Evolutionary conservation across 129 eudicot species (phyloP).

Genomic region (Ambrosia artemisiifolia): DNA sequence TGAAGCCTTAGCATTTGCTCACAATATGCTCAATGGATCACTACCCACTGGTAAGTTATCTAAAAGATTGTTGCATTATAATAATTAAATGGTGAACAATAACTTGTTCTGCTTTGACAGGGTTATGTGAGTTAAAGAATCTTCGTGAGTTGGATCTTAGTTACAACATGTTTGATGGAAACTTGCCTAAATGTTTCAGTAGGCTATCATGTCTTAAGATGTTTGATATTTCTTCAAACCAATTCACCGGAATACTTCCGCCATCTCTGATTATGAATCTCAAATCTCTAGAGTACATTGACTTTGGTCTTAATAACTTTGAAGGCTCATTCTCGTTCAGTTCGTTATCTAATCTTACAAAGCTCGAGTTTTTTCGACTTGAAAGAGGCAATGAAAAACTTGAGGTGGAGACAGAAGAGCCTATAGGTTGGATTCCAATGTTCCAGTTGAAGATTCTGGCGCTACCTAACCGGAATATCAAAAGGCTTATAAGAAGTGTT

Average conservation of each 20-base stretch:
- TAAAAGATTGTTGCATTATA: not conserved
- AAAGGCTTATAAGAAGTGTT: not conserved
- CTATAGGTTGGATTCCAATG: conserved; percentile 19
- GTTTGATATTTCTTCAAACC: conserved; percentile 27
- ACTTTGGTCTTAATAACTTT: conserved; percentile 22
- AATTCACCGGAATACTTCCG: conserved; percentile 4
- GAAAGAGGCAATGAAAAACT: not conserved
- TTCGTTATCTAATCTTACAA: conserved; percentile 25
- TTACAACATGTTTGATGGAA: conserved; percentile 15
- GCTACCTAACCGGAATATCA: conserved; percentile 16
- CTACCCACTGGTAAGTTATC: not conserved
- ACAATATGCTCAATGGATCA: not conserved
- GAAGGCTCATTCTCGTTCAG: conserved; percentile 33
- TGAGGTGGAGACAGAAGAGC: conserved; percentile 22
- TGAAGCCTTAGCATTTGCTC: not conserved
- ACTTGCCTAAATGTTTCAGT: conserved; percentile 15
- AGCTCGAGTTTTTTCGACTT: conserved; percentile 14
- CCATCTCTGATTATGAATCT: conserved; percentile 22
- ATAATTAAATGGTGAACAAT: too few species aligned
- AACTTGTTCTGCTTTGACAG: not conserved
- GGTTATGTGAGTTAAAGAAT: conserved; percentile 26
- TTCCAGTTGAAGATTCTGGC: conserved; percentile 32
- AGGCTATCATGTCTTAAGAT: conserved; percentile 23
- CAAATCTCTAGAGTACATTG: conserved; percentile 31
- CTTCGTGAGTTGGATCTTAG: conserved; percentile 28